Base-by-base conservation (phyloP, 1,284 basidiomycete species). In the Papiliotrema nemorosa region DNA sequence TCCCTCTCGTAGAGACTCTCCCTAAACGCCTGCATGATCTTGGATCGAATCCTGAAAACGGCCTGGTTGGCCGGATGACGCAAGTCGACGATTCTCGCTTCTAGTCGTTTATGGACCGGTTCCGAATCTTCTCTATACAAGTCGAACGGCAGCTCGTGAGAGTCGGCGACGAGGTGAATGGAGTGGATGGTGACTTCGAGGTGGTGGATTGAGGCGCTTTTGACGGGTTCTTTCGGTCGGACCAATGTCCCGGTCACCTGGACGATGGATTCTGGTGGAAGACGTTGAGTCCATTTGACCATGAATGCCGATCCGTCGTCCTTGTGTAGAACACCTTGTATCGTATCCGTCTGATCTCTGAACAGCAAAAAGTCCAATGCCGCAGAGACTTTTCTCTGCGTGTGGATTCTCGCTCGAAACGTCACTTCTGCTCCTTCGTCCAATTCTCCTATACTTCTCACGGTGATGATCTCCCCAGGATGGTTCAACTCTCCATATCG, bases 51-150 rank as follows among this genome's bases (percentile, higher is more conserved):
- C 34, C 73, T 70, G 72, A 80, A 80, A 61, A 80, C 78, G 46
- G 79, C 75, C 61, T 79, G 77, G 63, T 79, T 79, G 24, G 77
- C 75, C 20, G 77, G 74, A 21, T 78, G 77, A 55, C 78, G 67
- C 27, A 79, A 59, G 54, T 78, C 77, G 40, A 78, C 67, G 5
- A 78, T 72, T 24, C 78, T 72, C 60, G 77, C 75, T 59, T 76
- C 70, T 20, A 78, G 67, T 25, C 78, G 70, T 16, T 73, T 77
- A 54, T 44, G 49, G 6, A 47, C 36, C 6, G 53, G 51, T 18
- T 41, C 42, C 3, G 44, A 34, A 20, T 44, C 48, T 29, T 53
- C 52, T 21, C 45, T 53, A 18, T 54, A 52, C 12, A 60, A 42
- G 44, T 52, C 50, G 38, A 56, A 59, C 21, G 53, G 53, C 21